Evolutionary conservation across 768 basidiomycete species (phyloP).

Genomic region (Auricularia sp.): DNA sequence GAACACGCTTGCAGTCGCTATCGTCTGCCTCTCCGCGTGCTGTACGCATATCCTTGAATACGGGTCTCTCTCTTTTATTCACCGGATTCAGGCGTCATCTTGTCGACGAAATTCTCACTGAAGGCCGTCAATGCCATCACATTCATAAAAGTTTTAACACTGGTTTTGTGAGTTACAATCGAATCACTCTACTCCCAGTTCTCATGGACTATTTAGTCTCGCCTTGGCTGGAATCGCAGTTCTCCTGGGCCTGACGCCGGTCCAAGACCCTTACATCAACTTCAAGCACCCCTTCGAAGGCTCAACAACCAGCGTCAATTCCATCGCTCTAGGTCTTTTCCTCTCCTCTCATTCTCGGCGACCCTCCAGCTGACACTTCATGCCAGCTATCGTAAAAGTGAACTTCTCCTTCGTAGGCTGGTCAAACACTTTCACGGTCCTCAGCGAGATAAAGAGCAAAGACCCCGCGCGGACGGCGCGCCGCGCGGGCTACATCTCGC

Average conservation of each 20-base stretch:
- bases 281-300: conserved; percentile 21
- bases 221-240: conserved; percentile 10
- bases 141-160: conserved; percentile 16
- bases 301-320: conserved; percentile 15
- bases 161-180: conserved; percentile 10
- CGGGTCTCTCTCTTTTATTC: neutral
- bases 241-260: conserved; percentile 15
- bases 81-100: conserved; percentile 11
- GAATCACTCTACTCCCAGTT: neutral
- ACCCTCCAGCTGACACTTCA: conserved; percentile 2
- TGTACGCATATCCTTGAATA: conserved; percentile 9
- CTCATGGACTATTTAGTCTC: conserved; percentile 1
- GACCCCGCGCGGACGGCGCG: conserved; percentile 37
- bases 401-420: conserved; percentile 22
- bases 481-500: conserved; percentile 33
- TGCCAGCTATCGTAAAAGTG: conserved; percentile 19
- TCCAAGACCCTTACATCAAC: conserved; percentile 21
- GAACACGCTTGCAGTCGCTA: conserved; percentile 13
- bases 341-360: neutral
- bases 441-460: conserved; percentile 24
- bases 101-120: conserved; percentile 20
- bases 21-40: conserved; percentile 13
- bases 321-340: conserved; percentile 7
- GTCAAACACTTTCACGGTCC: conserved; percentile 36
- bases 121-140: conserved; percentile 16